Evolutionary conservation across 2,329 filamentous ascomycete species (phyloP), one percentile per base, ranked within the genome.

Genomic region (Dothideomycetes sp.): DNA sequence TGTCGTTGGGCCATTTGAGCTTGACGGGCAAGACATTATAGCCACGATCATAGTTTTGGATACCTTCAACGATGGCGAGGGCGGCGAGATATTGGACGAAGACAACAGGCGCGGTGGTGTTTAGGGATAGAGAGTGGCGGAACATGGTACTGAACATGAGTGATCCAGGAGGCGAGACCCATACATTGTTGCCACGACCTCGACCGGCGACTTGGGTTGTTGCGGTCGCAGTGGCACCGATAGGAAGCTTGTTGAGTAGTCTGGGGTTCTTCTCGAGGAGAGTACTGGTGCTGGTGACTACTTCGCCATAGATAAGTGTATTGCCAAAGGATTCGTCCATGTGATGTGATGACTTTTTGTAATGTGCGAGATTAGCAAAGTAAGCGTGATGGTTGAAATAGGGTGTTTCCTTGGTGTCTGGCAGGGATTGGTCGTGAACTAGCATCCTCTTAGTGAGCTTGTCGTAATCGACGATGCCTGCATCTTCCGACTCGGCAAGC

Each of bases 1-100:
- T 84, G 56, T 98, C 91, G 54, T 98, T 98, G 9, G 91, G 91
- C 91, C 91, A 98, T 61, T 98, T 98, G 22, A 98, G 65, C 57
- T 84, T 87, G 28, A 98, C 72, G 1, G 84, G 84, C 4, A 96
- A 61, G 0, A 76, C 68, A 5, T 76, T 70, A 60, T 93, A 96
- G 6, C 80, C 84, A 13, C 44, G 43, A 34, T 81, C 86, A 55
- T 96, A 96, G 18, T 70, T 73, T 48, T 84, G 80, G 47, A 96
- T 80, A 0, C 85, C 89, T 47, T 84, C 76, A 3, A 93, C 82
- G 29, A 89, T 82, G 28, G 91, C 88, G 32, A 98, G 76, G 1
- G 87, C 88, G 0, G 86, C 80, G 11, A 98, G 73, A 57, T 98
- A 98, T 60, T 96, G 91, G 19, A 96, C 71, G 61, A 98, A 96